Base-by-base conservation (phyloP, 1,284 basidiomycete genomes). In the Puccinia coronata region DNA sequence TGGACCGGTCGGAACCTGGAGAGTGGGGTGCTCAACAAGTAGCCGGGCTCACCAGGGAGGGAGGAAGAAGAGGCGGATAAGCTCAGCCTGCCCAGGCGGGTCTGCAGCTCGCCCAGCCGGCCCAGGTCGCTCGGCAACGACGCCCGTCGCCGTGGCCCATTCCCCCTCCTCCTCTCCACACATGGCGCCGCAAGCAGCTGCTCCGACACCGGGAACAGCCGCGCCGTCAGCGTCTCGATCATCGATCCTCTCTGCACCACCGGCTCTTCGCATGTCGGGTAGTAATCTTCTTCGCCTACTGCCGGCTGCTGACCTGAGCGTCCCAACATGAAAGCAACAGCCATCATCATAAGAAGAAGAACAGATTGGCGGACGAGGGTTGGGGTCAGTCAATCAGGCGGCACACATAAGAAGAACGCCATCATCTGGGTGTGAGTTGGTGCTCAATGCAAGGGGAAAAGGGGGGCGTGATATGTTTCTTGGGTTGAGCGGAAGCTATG, bases 211-310 rank as follows among this genome's bases (percentile, higher is more conserved):
- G 61, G 36, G 63, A 67, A 67, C 1, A 67, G 63, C 6, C 63
- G 63, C 18, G 63, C 63, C 36, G 63, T 28, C 2, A 67, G 28
- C 9, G 63, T 36, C 5, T 67, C 63, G 63, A 67, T 67, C 23
- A 67, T 67, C 63, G 63, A 67, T 43, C 63, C 63, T 43, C 63
- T 43, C 55, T 57, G 9, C 6, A 28, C 39, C 12, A n/a, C 23
- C 39, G 12, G 59, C 16, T 36, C 34, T 47, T 28, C 36, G 41
- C 1, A 36, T 0, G 23, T 3, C 23, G 20, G 8, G 18, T 65
- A 31, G n/a, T 25, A 23, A 25, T 67, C n/a, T n/a, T 67, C 23
- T 47, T 23, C 63, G 2, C 2, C 23, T 8, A 41, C 11, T 47
- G n/a, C n/a, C n/a, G n/a, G n/a, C n/a, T n/a, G n/a, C n/a, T 12